Conservation (phyloP, 2,329 filamentous ascomycete genomes). For the Mollisia scopiformis region DNA sequence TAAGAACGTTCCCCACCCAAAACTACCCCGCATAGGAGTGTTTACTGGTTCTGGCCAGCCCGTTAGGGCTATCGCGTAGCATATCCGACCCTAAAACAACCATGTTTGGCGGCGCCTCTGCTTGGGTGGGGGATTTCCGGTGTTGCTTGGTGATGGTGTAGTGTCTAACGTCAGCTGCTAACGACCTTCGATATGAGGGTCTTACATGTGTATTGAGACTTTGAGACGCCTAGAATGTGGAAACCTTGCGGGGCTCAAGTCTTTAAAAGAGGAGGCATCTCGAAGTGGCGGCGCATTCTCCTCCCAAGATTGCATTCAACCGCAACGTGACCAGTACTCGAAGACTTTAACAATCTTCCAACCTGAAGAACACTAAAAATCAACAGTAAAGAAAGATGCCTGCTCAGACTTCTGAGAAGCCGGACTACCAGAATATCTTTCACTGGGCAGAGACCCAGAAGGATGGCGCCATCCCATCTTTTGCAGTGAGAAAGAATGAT, state of each 20-base stretch:
- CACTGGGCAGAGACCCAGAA: slow-evolving; percentile 65
- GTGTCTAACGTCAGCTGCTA: background rate
- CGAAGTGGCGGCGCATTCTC: no score
- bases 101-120: no score
- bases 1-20: slow-evolving; percentile 13
- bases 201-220: background rate
- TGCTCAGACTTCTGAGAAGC: background rate
- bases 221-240: background rate
- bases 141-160: background rate
- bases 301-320: no score
- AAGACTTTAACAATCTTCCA: no score
- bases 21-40: background rate
- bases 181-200: background rate
- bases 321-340: no score
- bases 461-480: slow-evolving; percentile 56
- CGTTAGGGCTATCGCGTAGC: background rate
- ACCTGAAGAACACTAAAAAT: background rate
- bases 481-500: slow-evolving; percentile 55
- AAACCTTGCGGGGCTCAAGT: background rate
- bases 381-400: background rate
- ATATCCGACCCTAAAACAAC: background rate
- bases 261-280: background rate
- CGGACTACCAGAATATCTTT: slow-evolving; percentile 53
- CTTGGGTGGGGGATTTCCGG: background rate
- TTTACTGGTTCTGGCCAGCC: background rate